A percentile compares a stretch with the other conserved stretches of the same genome.
These are phyloP conservation scores for Salix udensis DNA, from an alignment of 345 rosid genomes.

Conservation along the genomic window DNA sequence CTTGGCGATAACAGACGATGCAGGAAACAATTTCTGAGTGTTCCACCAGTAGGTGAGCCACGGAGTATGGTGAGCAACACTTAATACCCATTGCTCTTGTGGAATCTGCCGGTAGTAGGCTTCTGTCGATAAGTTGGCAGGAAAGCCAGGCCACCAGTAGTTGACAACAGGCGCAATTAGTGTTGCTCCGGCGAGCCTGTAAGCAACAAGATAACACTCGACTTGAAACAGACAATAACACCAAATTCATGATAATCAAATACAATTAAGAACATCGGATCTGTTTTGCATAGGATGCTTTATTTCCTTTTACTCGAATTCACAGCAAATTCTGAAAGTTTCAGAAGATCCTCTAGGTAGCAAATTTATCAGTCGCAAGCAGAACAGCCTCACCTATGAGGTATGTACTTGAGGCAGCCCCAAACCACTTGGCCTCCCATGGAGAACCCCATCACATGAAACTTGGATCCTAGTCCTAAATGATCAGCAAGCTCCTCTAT, in stretches of 20 bases:
- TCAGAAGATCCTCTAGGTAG: background rate
- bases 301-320: background rate
- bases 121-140: conserved; percentile 19
- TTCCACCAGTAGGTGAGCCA: conserved; percentile 33
- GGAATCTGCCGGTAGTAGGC: conserved; percentile 19
- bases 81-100: conserved; percentile 21
- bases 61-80: conserved; percentile 15
- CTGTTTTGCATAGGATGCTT: background rate
- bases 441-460: conserved; percentile 20
- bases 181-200: conserved; percentile 30
- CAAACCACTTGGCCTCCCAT: conserved; percentile 30
- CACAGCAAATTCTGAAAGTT: background rate
- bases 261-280: background rate
- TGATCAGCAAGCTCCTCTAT: conserved; percentile 32
- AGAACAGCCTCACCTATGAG: conserved; percentile 17
- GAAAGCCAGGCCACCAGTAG: conserved; percentile 34
- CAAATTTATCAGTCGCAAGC: background rate
- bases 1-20: conserved; percentile 9
- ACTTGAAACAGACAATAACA: background rate
- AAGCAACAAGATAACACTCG: background rate
- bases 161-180: conserved; percentile 21
- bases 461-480: conserved; percentile 23
- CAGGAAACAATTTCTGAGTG: conserved; percentile 25
- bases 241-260: background rate
- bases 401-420: conserved; percentile 31